Base-by-base conservation (phyloP, 345 rosid species). In the Populus simonii region DNA sequence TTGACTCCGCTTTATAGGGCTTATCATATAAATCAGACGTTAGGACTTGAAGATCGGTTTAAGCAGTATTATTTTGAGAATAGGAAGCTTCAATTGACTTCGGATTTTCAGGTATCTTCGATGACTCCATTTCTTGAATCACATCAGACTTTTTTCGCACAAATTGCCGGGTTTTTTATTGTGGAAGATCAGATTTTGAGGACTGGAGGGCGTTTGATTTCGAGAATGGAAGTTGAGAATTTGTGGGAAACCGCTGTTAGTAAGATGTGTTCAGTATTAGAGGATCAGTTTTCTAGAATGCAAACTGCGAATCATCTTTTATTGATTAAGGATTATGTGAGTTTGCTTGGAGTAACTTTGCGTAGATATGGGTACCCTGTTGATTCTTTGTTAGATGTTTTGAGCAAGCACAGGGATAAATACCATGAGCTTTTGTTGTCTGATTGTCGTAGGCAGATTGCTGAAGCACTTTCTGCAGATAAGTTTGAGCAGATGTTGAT, bases 281-380 rank as follows among this genome's bases (percentile, higher is more conserved):
- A 93, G 84, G 99, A 96, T 84, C 99, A 96, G 82, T 96, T 96
- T 84, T 96, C 99, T 47, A 90, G 99, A 78, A 95, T 95, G 99
- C 98, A 95, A 78, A 95, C 98, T 27, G 99, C 99, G 4, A 95
- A 90, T 84, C 99, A 95, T 88, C 87, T 95, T 57, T 86, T 95
- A 84, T 70, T 95, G 88, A 93, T 95, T 35, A 95, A 95, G 86
- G 99, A 95, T 69, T 95, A 95, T 81, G 99, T 95, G 77, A 95
- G 99, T 80, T 88, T 95, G 93, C 87, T 95, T 71, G 98, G 97
- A 0, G 97, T 95, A 75, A 95, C 97, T 39, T 70, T 95, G 78
- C 90, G 96, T 5, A 89, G 98, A 79, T 95, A 90, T 68, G 98
- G 99, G 0, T 95, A 93, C 73, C 88, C 92, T 20, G 98, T 93